Conservation (phyloP, 371 early-diverging fungal genomes). For the Syncephalastrum racemosum region DNA sequence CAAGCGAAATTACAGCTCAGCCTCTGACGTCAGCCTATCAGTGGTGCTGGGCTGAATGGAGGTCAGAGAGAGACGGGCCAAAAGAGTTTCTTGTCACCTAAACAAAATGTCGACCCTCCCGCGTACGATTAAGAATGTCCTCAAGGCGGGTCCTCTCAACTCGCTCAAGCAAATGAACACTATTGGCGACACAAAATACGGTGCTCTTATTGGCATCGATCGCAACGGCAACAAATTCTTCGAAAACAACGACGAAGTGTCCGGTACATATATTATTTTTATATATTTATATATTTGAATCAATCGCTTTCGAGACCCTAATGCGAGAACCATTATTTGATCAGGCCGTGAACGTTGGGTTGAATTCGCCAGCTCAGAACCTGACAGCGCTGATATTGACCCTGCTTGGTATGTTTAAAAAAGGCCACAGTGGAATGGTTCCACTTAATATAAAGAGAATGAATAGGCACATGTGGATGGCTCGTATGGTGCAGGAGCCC, state of each 20-base stretch:
- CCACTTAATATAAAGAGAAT: neutral
- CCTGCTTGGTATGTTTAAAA: slow-evolving; percentile 79
- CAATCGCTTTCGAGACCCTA: neutral
- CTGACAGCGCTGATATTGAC: slow-evolving; percentile 82
- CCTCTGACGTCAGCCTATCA: no score
- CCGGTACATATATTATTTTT: no score
- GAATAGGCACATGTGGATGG: slow-evolving; percentile 90
- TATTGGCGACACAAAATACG: slow-evolving; percentile 83
- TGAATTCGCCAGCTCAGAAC: slow-evolving; percentile 72
- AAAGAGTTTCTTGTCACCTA: no score
- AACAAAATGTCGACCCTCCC: slow-evolving; percentile 55
- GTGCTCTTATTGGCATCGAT: slow-evolving; percentile 85
- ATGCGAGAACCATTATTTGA: slow-evolving; percentile 1
- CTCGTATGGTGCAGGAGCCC: slow-evolving; percentile 80
- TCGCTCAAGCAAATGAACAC: slow-evolving; percentile 68
- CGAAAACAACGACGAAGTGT: slow-evolving; percentile 85
- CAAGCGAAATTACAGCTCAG: no score
- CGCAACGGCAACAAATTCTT: slow-evolving; percentile 90
- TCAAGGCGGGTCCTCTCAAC: slow-evolving; percentile 59
- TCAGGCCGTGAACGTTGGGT: slow-evolving; percentile 92
- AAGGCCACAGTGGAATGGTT: neutral
- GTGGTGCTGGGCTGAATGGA: no score
- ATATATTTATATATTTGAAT: slow-evolving; percentile 2
- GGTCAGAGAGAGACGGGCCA: no score
- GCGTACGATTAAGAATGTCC: slow-evolving; percentile 60